Base-by-base conservation (phyloP, 2,329 filamentous ascomycete genomes). In the Alternaria arbusti region DNA sequence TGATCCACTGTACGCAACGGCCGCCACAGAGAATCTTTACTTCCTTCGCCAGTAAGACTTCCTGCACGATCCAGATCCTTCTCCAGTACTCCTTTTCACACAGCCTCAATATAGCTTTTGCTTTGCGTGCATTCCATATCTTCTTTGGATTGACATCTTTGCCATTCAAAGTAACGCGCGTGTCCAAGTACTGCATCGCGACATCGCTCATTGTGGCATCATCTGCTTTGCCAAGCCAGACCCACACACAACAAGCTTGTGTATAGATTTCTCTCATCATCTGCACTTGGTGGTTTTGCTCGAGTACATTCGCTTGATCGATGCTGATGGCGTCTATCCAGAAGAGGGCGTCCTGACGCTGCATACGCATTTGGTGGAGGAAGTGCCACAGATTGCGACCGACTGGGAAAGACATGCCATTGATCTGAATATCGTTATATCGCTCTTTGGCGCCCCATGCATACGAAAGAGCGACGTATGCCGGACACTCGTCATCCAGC, bases 11-110 rank as follows among this genome's bases (percentile, higher is more conserved):
- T 1, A 40, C 15, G 36, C 36, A 17, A 3, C 3, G 0, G 36
- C n/a, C 9, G 15, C 36, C 36, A 1, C 5, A 40, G 3, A 40
- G 0, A 0, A 40, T 2, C 2, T 40, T 0, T 11, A 2, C 0
- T 0, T 40, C 0, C 3, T 1, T 40, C n/a, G 36, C 36, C 36
- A 40, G 36, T 1, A 40, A 17, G 2, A 40, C 36, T 40, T 40
- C 36, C 0, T 40, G 36, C 36, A 40, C 36, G 1, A 40, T 40
- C 36, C 36, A 40, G 9, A 40, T 40, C 0, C 36, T 40, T 17
- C 1, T 17, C 36, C 36, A 40, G 1, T 40, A 40, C 1, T 0
- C n/a, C n/a, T 0, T 40, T 0, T 40, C n/a, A 17, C 15, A 40
- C 36, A 40, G 5, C 9, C 0, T 9, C 1, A 40, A 1, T 40